Evolutionary conservation across 78 protist genomes (phyloP).

Genomic region (Mantamonas sphyraenae): DNA sequence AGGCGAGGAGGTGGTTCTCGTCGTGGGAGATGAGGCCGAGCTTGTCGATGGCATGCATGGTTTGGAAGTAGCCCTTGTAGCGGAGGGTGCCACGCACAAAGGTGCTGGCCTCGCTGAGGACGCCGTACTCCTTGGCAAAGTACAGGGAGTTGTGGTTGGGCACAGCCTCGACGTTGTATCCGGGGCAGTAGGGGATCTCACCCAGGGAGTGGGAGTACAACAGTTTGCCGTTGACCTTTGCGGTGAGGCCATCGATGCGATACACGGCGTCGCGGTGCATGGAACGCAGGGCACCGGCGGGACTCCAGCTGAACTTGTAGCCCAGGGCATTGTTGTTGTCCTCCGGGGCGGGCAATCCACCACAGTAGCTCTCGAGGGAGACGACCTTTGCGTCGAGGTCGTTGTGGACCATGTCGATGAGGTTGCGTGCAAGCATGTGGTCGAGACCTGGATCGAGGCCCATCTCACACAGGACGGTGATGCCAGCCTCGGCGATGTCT

Average conservation of each 20-base stretch:
- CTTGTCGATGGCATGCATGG: neutral
- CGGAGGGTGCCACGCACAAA: conserved; percentile 13
- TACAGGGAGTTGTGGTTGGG: conserved; percentile 21
- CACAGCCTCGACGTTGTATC: neutral
- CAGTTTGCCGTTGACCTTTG: neutral
- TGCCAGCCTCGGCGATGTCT: neutral
- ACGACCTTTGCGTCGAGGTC: conserved; percentile 21
- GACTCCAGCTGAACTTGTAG: conserved; percentile 68
- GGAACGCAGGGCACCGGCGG: conserved; percentile 55
- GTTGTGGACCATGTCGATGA: neutral
- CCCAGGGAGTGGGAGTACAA: conserved; percentile 1
- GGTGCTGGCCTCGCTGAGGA: conserved; percentile 8
- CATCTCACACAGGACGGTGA: conserved; percentile 22
- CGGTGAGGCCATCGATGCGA: neutral
- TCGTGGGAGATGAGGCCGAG: neutral
- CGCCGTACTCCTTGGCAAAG: conserved; percentile 4
- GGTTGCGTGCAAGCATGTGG: conserved; percentile 20
- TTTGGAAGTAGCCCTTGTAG: neutral
- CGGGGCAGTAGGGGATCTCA: neutral
- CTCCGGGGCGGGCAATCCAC: conserved; percentile 71
- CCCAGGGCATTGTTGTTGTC: conserved; percentile 31
- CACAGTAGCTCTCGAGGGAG: conserved; percentile 27
- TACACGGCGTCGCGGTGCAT: conserved; percentile 15
- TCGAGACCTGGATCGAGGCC: conserved; percentile 62
- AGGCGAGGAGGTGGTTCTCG: too few species aligned